phyloP scores from a whole-genome alignment of 2,329 filamentous ascomycete species.

The Pestalotiopsis sp. region DNA sequence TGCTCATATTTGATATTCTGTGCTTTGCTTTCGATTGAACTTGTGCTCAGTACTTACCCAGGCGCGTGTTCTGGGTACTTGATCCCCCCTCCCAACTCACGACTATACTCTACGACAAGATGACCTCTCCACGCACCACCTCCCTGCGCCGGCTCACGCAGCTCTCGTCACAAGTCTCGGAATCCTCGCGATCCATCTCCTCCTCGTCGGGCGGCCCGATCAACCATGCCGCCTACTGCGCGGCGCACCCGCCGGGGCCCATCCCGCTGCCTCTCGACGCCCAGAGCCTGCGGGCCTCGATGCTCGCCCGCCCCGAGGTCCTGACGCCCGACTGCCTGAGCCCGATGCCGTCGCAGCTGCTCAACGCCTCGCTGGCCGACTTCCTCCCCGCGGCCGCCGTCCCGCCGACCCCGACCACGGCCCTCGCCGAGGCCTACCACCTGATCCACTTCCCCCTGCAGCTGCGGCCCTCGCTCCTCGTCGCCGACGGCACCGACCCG shows the following conservation, averaged over 20 bases:
- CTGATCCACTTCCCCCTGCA: slow-evolving; percentile 84
- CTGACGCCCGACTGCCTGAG: slow-evolving; percentile 38
- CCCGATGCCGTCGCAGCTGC: slow-evolving; percentile 63
- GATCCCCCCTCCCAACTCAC: not conserved
- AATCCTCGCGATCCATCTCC: not conserved
- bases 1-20: not conserved
- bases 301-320: slow-evolving; percentile 25
- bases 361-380: slow-evolving; percentile 61
- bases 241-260: not conserved
- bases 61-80: not conserved
- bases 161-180: slow-evolving; percentile 2
- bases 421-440: slow-evolving; percentile 70
- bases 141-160: slow-evolving; percentile 6
- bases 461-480: slow-evolving; percentile 59
- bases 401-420: slow-evolving; percentile 16
- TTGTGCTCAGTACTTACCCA: not conserved
- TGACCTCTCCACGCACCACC: slow-evolving; percentile 4
- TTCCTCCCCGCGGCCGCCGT: slow-evolving; percentile 41
- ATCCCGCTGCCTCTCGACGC: slow-evolving; percentile 14
- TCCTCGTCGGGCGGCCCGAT: not conserved
- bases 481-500: slow-evolving; percentile 82
- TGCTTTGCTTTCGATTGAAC: not conserved
- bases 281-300: slow-evolving; percentile 21
- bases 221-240: slow-evolving; percentile 5
- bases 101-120: not conserved